Conservation (phyloP, 1,139 yeast genomes). For the Diutina sp. region DNA sequence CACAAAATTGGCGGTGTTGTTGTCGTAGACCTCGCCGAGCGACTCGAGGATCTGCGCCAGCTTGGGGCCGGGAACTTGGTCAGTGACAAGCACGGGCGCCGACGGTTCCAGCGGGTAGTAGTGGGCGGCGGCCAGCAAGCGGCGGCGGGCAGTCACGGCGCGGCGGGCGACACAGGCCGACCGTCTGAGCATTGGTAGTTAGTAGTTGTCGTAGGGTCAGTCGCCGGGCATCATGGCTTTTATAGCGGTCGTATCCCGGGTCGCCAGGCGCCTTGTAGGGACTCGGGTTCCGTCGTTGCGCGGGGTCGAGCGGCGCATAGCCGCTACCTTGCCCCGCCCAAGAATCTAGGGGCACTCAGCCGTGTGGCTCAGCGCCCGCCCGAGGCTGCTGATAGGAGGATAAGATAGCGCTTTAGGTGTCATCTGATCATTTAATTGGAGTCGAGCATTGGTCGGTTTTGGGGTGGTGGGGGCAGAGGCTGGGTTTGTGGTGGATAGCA, state of each 20-base stretch:
- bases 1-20: conserved; percentile 57
- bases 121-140: conserved; percentile 8
- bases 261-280: not conserved
- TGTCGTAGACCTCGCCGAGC: conserved; percentile 46
- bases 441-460: too few species aligned
- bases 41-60: conserved; percentile 33
- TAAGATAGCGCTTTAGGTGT: too few species aligned
- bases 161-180: not conserved
- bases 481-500: too few species aligned
- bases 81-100: conserved; percentile 33
- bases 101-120: conserved; percentile 42
- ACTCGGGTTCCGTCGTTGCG: not conserved
- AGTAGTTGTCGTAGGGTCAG: too few species aligned
- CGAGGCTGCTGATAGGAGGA: too few species aligned
- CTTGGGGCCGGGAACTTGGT: conserved; percentile 49
- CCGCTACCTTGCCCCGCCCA: not conserved
- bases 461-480: too few species aligned
- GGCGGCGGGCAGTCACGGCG: not conserved
- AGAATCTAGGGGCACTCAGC: too few species aligned
- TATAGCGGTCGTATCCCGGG: not conserved
- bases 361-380: too few species aligned
- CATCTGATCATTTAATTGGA: too few species aligned
- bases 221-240: not conserved
- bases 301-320: not conserved
- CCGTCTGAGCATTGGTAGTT: not conserved